A percentile compares a stretch with the other conserved stretches of the same genome.
Conservation (phyloP, 352 stramenopile genomes). For the Plasmopara halstedii region DNA sequence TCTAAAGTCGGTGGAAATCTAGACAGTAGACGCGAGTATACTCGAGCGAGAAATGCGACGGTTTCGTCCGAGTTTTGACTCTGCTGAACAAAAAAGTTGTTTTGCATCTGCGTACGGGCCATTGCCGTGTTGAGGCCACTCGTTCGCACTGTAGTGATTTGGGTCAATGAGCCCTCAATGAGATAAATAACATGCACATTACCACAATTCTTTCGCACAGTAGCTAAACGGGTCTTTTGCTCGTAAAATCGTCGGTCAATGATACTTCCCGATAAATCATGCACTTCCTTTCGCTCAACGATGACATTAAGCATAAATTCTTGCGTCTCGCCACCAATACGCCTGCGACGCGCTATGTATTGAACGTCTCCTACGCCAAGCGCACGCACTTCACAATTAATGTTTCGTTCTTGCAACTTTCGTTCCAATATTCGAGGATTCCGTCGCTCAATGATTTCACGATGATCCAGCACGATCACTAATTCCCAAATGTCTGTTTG, state of each 20-base stretch:
- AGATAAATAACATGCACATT: slow-evolving; percentile 80
- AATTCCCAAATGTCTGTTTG: slow-evolving; percentile 64
- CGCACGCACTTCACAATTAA: slow-evolving; percentile 74
- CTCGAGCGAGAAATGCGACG: slow-evolving; percentile 55
- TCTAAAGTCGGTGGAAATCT: slow-evolving; percentile 31
- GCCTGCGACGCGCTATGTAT: slow-evolving; percentile 58
- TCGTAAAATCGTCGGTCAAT: slow-evolving; percentile 76
- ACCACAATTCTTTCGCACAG: slow-evolving; percentile 35
- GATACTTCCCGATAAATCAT: slow-evolving; percentile 75
- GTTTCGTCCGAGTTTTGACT: slow-evolving; percentile 73
- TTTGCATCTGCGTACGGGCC: slow-evolving; percentile 70
- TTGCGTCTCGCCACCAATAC: slow-evolving; percentile 22
- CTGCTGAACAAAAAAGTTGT: slow-evolving; percentile 79
- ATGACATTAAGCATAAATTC: slow-evolving; percentile 81
- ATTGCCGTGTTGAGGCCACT: slow-evolving; percentile 62
- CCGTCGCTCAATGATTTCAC: slow-evolving; percentile 62
- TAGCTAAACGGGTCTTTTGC: slow-evolving; percentile 62
- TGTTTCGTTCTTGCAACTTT: slow-evolving; percentile 66
- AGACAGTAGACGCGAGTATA: slow-evolving; percentile 54
- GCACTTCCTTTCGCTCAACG: slow-evolving; percentile 76
- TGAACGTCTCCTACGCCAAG: slow-evolving; percentile 75
- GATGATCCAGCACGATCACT: slow-evolving; percentile 76
- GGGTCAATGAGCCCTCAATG: slow-evolving; percentile 67
- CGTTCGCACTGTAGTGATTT: slow-evolving; percentile 58
- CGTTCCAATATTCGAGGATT: slow-evolving; percentile 71